A percentile compares a stretch with the other conserved stretches of the same genome.
These are phyloP conservation scores for Colletotrichum melonis DNA, from an alignment of 2,329 filamentous ascomycete genomes.

Conservation along the genomic window DNA sequence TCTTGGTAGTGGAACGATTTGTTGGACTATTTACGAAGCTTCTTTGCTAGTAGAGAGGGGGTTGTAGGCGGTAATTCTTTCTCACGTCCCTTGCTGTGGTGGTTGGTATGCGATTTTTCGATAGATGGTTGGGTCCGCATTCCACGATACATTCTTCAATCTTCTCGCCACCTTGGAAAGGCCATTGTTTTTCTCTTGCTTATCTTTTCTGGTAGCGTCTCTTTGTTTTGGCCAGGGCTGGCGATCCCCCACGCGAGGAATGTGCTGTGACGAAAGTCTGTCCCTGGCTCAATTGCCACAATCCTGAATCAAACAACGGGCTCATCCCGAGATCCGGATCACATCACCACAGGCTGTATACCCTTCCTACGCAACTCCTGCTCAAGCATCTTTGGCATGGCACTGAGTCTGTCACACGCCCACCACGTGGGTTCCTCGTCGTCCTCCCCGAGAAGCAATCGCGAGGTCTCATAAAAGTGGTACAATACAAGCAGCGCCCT, in stretches of 20 bases:
- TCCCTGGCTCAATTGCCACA: not conserved
- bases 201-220: not conserved
- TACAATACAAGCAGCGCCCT: constrained; percentile 42
- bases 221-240: too few species aligned
- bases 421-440: constrained; percentile 39
- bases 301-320: not conserved
- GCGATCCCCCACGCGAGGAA: not conserved
- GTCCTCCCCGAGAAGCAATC: constrained; percentile 34
- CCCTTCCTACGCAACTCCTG: not conserved
- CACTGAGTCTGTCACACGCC: constrained; percentile 37
- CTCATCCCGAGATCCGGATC: not conserved
- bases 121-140: not conserved
- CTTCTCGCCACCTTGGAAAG: too few species aligned
- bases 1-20: not conserved
- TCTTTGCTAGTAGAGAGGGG: not conserved
- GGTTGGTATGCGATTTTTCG: not conserved
- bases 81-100: not conserved
- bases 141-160: not conserved
- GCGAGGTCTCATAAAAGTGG: constrained; percentile 41
- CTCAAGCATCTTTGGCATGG: constrained; percentile 35
- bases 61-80: too few species aligned
- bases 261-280: not conserved
- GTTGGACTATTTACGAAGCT: not conserved
- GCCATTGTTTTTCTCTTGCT: not conserved
- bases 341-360: not conserved